These are phyloP conservation scores for Candida michaelii DNA, from an alignment of 805 yeast species.

Conservation along the genomic window DNA sequence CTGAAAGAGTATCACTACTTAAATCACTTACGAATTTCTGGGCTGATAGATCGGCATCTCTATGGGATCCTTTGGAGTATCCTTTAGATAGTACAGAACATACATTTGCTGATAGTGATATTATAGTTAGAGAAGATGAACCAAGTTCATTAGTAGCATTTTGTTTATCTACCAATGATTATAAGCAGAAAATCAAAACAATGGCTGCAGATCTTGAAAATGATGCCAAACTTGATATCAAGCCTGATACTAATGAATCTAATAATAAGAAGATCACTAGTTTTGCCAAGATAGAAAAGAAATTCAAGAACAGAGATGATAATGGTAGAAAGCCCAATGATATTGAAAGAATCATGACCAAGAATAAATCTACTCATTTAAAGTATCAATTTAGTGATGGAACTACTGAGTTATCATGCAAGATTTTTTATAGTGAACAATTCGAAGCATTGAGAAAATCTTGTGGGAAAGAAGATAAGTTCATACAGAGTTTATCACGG, in stretches of 20 bases:
- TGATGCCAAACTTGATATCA: constrained; percentile 12
- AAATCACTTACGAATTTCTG: constrained; percentile 87
- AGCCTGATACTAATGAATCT: constrained; percentile 13
- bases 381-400: constrained; percentile 92
- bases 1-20: constrained; percentile 74
- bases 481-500: constrained; percentile 85
- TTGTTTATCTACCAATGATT: constrained; percentile 84
- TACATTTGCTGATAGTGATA: constrained; percentile 89
- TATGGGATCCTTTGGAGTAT: constrained; percentile 90
- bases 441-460: constrained; percentile 89
- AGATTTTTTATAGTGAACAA: constrained; percentile 92
- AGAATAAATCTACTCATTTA: constrained; percentile 84
- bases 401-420: constrained; percentile 79
- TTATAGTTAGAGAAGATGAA: constrained; percentile 92
- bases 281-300: constrained; percentile 42
- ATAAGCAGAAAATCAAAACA: constrained; percentile 58
- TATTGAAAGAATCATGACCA: constrained; percentile 71
- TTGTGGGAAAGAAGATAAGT: constrained; percentile 74
- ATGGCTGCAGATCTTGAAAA: constrained; percentile 15
- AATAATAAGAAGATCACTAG: constrained; percentile 34
- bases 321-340: constrained; percentile 26
- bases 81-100: constrained; percentile 83
- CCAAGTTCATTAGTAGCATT: constrained; percentile 94
- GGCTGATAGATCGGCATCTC: constrained; percentile 95
- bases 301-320: constrained; percentile 32